Evolutionary conservation across 2,329 filamentous ascomycete species (phyloP), one percentile per base, ranked within the genome.

Genomic region (Ceratocystis diversiconidia): DNA sequence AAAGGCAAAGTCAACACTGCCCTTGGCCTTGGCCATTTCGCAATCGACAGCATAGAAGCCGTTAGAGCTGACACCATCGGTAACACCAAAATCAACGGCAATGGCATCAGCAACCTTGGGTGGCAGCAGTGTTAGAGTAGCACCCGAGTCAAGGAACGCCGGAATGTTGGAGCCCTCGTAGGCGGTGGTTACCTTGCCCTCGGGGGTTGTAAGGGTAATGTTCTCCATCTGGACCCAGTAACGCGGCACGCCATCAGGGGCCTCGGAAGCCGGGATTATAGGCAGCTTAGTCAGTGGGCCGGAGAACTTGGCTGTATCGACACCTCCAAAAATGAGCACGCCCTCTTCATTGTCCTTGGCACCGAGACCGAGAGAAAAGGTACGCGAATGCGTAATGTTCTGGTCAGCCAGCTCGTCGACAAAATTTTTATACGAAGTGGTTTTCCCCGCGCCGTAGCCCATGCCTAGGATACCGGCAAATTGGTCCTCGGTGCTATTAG

Each of bases 101-200:
- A 85, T 79, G 52, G 71, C 69, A n/a, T 74, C 70, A 52, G 80
- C 80, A 41, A 89, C 74, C 22, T 73, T 72, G 65, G 81, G 75
- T 0, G 87, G 87, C 1, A 90, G 77, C 65, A 89, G 82, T 62
- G 82, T 86, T 70, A 89, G 77, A 15, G 85, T 88, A 28, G 84
- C 85, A 5, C 87, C 87, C 30, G 84, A 87, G 74, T 90, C 87
- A 55, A 90, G 79, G 64, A 90, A 84, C 10, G 87, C 85, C 12
- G 83, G 77, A 69, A 79, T 75, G 17, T 69, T 70, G 57, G 75
- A 75, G 70, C 73, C 73, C 48, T 71, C 63, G 69, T 79, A 79
- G 22, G 64, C 67, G 60, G 68, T 57, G 3, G 69, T 66, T 70
- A 70, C 55, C 71, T 73, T 41, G 69, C 70, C 59, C 64, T 70